Percentiles rank a stretch among this genome's conserved stretches.
Conservation (phyloP, 345 rosid genomes). For the Salix arbutifolia region DNA sequence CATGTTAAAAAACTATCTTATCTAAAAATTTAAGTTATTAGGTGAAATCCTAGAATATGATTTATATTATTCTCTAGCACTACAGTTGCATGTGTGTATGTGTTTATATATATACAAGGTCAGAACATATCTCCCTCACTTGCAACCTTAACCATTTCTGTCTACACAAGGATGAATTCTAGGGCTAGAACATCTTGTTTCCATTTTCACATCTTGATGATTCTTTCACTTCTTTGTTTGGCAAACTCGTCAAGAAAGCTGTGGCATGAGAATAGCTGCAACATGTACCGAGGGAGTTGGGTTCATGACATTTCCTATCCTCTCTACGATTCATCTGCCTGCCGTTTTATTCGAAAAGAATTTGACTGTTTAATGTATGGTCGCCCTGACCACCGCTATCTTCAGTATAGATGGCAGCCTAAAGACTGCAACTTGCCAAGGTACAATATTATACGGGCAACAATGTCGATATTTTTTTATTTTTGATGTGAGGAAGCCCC, state of each 20-base stretch:
- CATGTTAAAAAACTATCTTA: too few relatives aligned
- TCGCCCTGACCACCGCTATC: conserved; percentile 70
- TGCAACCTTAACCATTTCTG: not conserved
- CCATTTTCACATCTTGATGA: not conserved
- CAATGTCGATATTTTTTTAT: too few relatives aligned
- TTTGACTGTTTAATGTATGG: conserved; percentile 77
- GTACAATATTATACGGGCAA: conserved; percentile 19
- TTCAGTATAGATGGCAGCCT: conserved; percentile 81
- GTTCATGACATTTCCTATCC: conserved; percentile 62
- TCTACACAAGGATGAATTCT: not conserved
- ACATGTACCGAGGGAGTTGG: conserved; percentile 74
- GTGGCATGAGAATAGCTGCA: conserved; percentile 19
- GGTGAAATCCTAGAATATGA: too few relatives aligned
- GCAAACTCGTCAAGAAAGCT: not conserved
- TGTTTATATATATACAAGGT: too few relatives aligned
- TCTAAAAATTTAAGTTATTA: too few relatives aligned
- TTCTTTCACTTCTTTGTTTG: not conserved
- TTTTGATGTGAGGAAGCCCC: too few relatives aligned
- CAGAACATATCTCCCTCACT: too few relatives aligned
- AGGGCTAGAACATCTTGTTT: not conserved
- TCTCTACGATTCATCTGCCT: conserved; percentile 55
- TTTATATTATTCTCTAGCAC: too few relatives aligned
- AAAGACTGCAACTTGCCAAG: conserved; percentile 53
- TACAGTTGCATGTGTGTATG: too few relatives aligned
- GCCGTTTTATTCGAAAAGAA: conserved; percentile 75